phyloP scores from a whole-genome alignment of 768 basidiomycete genomes.

The Gelatoporia subvermispora region DNA sequence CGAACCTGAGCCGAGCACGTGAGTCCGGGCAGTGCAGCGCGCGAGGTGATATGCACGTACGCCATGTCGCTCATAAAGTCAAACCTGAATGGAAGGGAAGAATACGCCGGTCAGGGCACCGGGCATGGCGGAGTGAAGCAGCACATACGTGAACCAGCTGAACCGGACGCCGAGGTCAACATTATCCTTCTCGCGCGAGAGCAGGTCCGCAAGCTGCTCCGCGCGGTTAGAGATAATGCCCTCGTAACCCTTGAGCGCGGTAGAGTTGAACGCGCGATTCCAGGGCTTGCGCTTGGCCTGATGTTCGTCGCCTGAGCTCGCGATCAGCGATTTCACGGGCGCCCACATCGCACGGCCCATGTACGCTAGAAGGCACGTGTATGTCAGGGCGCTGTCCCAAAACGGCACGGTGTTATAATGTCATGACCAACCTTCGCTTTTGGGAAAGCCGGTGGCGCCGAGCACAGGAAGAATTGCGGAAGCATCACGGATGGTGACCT shows the following conservation, averaged over 20 bases:
- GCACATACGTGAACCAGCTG: conserved; percentile 11
- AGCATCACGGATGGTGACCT: conserved; percentile 35
- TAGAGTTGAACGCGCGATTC: conserved; percentile 44
- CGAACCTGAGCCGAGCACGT: conserved; percentile 22
- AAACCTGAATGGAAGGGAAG: conserved; percentile 23
- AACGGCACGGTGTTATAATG: no score
- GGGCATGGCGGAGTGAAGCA: neutral
- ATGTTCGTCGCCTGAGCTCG: no score
- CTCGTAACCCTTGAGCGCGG: conserved; percentile 44
- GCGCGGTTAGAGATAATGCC: conserved; percentile 31
- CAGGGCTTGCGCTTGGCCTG: conserved; percentile 31
- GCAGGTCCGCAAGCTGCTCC: conserved; percentile 35
- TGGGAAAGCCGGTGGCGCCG: conserved; percentile 36
- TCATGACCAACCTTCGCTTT: conserved; percentile 31
- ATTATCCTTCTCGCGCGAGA: conserved; percentile 8
- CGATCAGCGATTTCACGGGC: no score
- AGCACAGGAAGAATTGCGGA: conserved; percentile 29
- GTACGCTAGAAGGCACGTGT: no score
- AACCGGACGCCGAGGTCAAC: conserved; percentile 8
- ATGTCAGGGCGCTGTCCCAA: no score
- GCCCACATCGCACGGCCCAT: no score
- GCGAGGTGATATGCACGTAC: conserved; percentile 15
- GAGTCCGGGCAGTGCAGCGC: neutral
- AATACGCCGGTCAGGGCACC: neutral
- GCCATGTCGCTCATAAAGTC: conserved; percentile 42